These are phyloP conservation scores for Rhynchospora tenuis DNA, from an alignment of 176 grass and related monocot genomes.

Conservation along the genomic window DNA sequence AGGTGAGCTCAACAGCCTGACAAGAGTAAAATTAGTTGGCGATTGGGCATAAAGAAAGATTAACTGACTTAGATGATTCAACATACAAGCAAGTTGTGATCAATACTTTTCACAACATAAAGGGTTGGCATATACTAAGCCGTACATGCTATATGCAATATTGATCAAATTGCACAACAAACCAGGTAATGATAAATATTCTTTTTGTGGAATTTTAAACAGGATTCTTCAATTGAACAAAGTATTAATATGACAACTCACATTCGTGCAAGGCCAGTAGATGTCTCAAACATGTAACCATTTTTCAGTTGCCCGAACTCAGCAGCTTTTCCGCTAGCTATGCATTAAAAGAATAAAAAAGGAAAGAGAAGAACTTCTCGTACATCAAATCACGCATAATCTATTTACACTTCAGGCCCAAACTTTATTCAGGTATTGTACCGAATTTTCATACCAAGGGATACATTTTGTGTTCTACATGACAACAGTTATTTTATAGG, in stretches of 20 bases:
- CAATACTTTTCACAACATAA: neutral
- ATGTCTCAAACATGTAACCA: conserved; percentile 88
- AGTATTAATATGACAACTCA: conserved; percentile 32
- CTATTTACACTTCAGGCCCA: neutral
- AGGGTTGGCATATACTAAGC: neutral
- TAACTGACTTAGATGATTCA: neutral
- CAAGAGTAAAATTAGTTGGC: conserved; percentile 20
- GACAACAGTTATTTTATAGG: neutral
- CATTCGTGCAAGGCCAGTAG: conserved; percentile 91
- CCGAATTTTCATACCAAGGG: neutral
- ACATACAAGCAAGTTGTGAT: neutral
- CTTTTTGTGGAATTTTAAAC: neutral
- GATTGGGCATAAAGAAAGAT: neutral
- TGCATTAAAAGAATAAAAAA: neutral
- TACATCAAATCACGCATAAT: neutral
- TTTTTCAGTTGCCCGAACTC: conserved; percentile 77
- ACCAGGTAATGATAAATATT: neutral
- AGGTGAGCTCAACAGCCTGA: conserved; percentile 76
- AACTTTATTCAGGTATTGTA: neutral
- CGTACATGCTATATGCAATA: neutral
- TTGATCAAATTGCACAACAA: neutral
- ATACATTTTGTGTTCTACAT: neutral
- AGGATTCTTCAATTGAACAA: neutral
- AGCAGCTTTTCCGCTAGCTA: conserved; percentile 71
- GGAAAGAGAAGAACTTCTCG: neutral